Evolutionary conservation across 768 basidiomycete species (phyloP).

Genomic region (Leccinum broughii): DNA sequence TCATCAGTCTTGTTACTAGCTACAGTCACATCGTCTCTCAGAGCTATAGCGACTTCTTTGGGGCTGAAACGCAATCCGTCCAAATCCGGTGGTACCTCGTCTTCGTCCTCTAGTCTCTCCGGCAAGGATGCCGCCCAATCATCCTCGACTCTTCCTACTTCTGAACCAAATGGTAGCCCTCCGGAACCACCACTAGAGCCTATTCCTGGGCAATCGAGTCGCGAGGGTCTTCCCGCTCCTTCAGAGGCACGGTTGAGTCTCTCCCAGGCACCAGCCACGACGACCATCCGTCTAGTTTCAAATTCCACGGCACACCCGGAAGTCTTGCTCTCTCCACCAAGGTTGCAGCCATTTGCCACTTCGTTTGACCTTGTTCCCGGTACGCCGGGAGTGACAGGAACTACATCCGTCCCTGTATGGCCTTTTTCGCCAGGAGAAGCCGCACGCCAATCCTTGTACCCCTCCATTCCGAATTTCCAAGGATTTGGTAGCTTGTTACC

Average conservation of each 20-base stretch:
- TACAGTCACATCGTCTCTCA: constrained; percentile 72
- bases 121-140: constrained; percentile 20
- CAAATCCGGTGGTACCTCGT: constrained; percentile 14
- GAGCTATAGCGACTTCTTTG: constrained; percentile 72
- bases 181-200: constrained; percentile 40
- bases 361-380: constrained; percentile 66
- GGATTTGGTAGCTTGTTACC: constrained; percentile 30
- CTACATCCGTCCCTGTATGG: constrained; percentile 36
- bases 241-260: constrained; percentile 60
- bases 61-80: constrained; percentile 57
- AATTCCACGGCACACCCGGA: constrained; percentile 23
- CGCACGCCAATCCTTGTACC: constrained; percentile 38
- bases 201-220: constrained; percentile 58
- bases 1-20: constrained; percentile 43
- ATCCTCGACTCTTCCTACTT: constrained; percentile 32
- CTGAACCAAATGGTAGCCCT: constrained; percentile 21
- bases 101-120: constrained; percentile 35
- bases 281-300: constrained; percentile 50
- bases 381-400: constrained; percentile 42
- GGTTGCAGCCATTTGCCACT: constrained; percentile 64
- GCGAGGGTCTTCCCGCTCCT: constrained; percentile 63
- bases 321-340: constrained; percentile 50
- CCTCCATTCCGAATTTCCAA: constrained; percentile 38
- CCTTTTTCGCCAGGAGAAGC: constrained; percentile 38
- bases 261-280: constrained; percentile 47